Evolutionary conservation across 148 eudicot genomes (phyloP).

Genomic region (Persicaria tinctoria): DNA sequence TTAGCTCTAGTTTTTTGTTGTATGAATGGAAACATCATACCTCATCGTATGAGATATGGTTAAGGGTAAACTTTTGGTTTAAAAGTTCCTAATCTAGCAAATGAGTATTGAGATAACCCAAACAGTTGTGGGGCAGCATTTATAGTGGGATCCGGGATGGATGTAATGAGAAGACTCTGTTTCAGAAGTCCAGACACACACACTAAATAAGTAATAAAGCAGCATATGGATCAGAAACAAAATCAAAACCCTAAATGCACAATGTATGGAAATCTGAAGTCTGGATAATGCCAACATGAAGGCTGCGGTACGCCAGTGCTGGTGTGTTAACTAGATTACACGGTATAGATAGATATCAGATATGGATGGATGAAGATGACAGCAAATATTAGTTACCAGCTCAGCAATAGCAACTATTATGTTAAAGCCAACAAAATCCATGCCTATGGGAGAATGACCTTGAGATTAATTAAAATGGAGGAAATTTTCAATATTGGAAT

Average conservation of each 20-base stretch:
- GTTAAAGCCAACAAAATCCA: not conserved
- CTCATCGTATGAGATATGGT: not conserved
- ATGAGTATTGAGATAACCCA: not conserved
- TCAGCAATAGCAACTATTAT: not conserved
- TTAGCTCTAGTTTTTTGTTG: not conserved
- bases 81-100: not conserved
- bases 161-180: not conserved
- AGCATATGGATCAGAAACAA: not conserved
- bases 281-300: not conserved
- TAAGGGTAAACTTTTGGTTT: not conserved
- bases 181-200: not conserved
- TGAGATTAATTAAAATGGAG: not conserved
- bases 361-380: not conserved
- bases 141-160: not conserved
- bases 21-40: not conserved
- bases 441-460: not conserved
- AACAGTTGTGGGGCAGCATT: not conserved
- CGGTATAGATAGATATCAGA: not conserved
- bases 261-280: not conserved
- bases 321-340: not conserved
- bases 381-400: not conserved
- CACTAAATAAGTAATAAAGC: not conserved
- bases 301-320: no score
- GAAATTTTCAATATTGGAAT: not conserved
- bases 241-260: not conserved